These are phyloP conservation scores for Grosmannia penicillata DNA, from an alignment of 2,329 filamentous ascomycete genomes.

Conservation along the genomic window DNA sequence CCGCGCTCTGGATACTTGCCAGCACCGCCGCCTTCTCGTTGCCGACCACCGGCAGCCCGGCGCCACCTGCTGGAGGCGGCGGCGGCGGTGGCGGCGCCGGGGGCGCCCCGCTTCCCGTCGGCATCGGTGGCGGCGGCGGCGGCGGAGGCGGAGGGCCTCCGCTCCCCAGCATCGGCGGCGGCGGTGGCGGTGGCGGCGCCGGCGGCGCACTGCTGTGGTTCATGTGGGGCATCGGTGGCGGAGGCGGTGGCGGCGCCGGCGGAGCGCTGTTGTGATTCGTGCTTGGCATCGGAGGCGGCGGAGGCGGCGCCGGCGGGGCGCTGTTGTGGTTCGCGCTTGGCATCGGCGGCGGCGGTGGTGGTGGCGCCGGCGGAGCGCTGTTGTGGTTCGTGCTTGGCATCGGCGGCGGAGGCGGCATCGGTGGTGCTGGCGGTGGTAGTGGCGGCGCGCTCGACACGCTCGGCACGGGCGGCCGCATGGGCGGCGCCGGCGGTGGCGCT, in stretches of 20 bases:
- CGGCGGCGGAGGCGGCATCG: not conserved
- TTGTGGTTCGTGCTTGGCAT: not conserved
- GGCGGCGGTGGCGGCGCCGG: conserved; percentile 41
- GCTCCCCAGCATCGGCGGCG: conserved; percentile 13
- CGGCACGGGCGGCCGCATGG: too few species aligned
- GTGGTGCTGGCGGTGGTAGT: not conserved
- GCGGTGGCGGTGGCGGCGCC: conserved; percentile 23
- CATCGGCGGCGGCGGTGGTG: not conserved
- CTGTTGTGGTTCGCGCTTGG: too few species aligned
- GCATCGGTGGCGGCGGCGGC: conserved; percentile 19
- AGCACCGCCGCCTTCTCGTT: conserved; percentile 44
- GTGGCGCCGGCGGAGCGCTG: not conserved
- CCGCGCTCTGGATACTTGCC: conserved; percentile 57
- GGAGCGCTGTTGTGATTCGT: not conserved
- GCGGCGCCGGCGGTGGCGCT: conserved; percentile 16
- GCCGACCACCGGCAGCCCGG: conserved; percentile 24
- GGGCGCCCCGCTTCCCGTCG: conserved; percentile 23
- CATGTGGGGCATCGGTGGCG: not conserved
- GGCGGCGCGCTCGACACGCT: not conserved
- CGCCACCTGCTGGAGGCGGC: conserved; percentile 24
- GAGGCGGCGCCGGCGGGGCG: not conserved
- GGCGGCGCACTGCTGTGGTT: conserved; percentile 1
- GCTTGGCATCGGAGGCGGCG: not conserved
- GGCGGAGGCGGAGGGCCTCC: conserved; percentile 22
- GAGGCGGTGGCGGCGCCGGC: not conserved